Conservation (phyloP, 352 stramenopile genomes). For the Phytophthora sansomeana region DNA sequence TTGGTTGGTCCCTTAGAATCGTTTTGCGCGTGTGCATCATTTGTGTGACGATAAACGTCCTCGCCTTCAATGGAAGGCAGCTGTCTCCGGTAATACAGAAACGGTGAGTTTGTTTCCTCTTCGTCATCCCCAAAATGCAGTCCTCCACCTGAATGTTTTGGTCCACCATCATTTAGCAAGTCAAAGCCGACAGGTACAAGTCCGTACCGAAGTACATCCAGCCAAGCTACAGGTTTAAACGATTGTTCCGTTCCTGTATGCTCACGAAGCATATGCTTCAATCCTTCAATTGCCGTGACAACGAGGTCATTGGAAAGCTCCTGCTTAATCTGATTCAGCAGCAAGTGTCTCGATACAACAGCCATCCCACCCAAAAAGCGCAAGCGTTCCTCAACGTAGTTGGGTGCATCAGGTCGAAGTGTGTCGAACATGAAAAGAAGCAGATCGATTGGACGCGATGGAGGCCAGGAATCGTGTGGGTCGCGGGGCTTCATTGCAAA, state of each 20-base stretch:
- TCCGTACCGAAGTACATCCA: constrained; percentile 66
- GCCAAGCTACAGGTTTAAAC: constrained; percentile 55
- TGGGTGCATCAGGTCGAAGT: constrained; percentile 38
- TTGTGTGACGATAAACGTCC: constrained; percentile 10
- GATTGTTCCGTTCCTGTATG: constrained; percentile 40
- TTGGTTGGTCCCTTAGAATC: constrained; percentile 15
- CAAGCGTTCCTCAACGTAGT: constrained; percentile 55
- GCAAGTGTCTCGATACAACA: constrained; percentile 54
- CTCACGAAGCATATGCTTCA: constrained; percentile 63
- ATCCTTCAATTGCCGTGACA: constrained; percentile 50
- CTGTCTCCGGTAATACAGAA: constrained; percentile 68
- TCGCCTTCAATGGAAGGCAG: constrained; percentile 34
- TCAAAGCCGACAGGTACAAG: constrained; percentile 67
- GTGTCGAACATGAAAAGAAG: constrained; percentile 65
- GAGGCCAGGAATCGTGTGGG: constrained; percentile 41
- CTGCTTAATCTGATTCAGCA: constrained; percentile 45
- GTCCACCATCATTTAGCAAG: constrained; percentile 45
- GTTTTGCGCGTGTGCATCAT: background rate
- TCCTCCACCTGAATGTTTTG: constrained; percentile 2
- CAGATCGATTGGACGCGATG: constrained; percentile 52
- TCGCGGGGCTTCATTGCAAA: constrained; percentile 56
- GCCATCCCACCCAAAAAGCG: constrained; percentile 67
- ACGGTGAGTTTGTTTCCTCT: constrained; percentile 46
- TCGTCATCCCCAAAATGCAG: constrained; percentile 44
- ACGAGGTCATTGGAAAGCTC: constrained; percentile 54